A percentile compares a stretch with the other conserved stretches of the same genome.
Conservation (phyloP, 441 rosid genomes). For the Populus hybrid region DNA sequence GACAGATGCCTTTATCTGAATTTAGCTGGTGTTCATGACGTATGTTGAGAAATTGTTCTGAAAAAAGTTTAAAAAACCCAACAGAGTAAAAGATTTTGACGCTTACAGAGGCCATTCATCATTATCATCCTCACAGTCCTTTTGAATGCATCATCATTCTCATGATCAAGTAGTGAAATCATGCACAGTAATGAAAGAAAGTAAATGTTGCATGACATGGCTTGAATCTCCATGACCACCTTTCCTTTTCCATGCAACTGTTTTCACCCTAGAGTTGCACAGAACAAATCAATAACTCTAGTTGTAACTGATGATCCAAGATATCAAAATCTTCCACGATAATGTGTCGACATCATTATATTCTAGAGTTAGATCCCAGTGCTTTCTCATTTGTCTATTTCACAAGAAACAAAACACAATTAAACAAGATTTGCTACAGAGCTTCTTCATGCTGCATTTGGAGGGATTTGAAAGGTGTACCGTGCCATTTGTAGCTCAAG, state of each 20-base stretch:
- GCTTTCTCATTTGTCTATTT: not conserved
- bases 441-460: not conserved
- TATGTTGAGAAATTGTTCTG: not conserved
- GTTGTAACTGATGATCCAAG: not conserved
- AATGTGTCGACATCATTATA: not conserved
- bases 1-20: not conserved
- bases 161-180: not conserved
- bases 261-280: not conserved
- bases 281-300: not conserved
- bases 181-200: not conserved
- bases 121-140: not conserved
- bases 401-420: not conserved
- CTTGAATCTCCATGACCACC: not conserved
- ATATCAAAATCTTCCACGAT: not conserved
- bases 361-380: not conserved
- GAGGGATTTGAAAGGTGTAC: not conserved
- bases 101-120: not conserved
- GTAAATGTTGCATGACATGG: not conserved
- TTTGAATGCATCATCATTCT: not conserved
- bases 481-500: not conserved
- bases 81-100: not conserved
- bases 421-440: not conserved
- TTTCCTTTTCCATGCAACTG: conserved; percentile 2
- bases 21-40: not conserved
- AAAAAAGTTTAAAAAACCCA: not conserved